Evolutionary conservation across 495 filamentous ascomycete species (phyloP).

Genomic region (Achaetomiella virescens): DNA sequence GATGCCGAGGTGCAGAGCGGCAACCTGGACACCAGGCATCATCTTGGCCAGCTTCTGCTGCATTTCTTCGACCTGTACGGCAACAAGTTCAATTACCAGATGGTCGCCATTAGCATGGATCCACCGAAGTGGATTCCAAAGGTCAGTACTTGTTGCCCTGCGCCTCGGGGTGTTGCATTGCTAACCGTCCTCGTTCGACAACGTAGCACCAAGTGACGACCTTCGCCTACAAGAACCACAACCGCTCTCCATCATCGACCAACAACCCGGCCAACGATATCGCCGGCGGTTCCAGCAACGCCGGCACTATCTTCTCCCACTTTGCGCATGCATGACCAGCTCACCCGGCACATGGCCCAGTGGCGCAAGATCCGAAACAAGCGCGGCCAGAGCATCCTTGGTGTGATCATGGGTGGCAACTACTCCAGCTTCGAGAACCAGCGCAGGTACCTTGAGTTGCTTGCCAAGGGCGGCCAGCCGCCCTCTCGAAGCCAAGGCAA

Average conservation of each 20-base stretch:
- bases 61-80: slow-evolving; percentile 88
- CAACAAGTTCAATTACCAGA: slow-evolving; percentile 60
- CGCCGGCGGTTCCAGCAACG: slow-evolving; percentile 68
- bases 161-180: neutral
- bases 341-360: slow-evolving; percentile 53
- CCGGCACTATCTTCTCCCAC: slow-evolving; percentile 49
- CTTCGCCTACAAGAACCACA: slow-evolving; percentile 44
- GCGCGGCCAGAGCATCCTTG: slow-evolving; percentile 52
- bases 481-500: neutral
- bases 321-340: slow-evolving; percentile 55
- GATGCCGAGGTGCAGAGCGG: slow-evolving; percentile 55
- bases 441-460: slow-evolving; percentile 40
- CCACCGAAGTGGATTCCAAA: slow-evolving; percentile 67
- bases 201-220: slow-evolving; percentile 28
- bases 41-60: slow-evolving; percentile 73
- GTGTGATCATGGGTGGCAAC: slow-evolving; percentile 60
- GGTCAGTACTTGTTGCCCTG: slow-evolving; percentile 42
- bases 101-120: slow-evolving; percentile 64
- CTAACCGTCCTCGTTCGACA: slow-evolving; percentile 15
- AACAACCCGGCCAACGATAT: slow-evolving; percentile 82
- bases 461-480: slow-evolving; percentile 11
- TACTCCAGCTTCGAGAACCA: slow-evolving; percentile 65
- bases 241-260: slow-evolving; percentile 70
- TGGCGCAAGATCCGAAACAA: slow-evolving; percentile 16
- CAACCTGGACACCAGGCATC: slow-evolving; percentile 49